Conservation (phyloP, 129 eudicot genomes). For the Tagetes erecta region DNA sequence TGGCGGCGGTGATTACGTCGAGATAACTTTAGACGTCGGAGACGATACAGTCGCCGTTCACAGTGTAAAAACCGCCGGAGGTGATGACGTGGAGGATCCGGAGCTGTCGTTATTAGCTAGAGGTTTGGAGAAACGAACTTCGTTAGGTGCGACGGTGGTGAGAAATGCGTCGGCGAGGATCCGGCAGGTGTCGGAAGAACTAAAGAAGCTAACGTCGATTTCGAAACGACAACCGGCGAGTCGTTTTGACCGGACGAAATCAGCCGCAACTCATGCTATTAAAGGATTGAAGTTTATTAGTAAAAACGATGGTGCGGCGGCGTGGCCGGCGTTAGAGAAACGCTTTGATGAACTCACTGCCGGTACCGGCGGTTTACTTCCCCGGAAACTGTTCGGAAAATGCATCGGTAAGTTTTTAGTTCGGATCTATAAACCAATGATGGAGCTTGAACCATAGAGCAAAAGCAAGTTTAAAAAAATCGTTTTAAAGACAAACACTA, state of each 20-base stretch:
- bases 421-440: neutral
- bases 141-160: slow-evolving; percentile 20
- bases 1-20: slow-evolving; percentile 6
- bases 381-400: slow-evolving; percentile 7
- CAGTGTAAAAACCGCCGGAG: slow-evolving; percentile 53
- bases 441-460: no score
- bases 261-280: neutral
- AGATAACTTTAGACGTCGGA: slow-evolving; percentile 38
- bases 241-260: slow-evolving; percentile 1
- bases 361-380: neutral
- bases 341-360: slow-evolving; percentile 8
- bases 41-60: slow-evolving; percentile 62
- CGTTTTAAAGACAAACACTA: no score
- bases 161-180: slow-evolving; percentile 53
- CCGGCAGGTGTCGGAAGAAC: slow-evolving; percentile 57
- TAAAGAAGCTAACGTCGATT: slow-evolving; percentile 42
- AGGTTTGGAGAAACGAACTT: slow-evolving; percentile 45
- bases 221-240: neutral
- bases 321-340: slow-evolving; percentile 7
- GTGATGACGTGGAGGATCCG: slow-evolving; percentile 29
- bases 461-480: no score
- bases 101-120: slow-evolving; percentile 47
- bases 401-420: neutral
- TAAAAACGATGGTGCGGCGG: neutral
- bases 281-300: slow-evolving; percentile 11